These are phyloP conservation scores for Iris macrosiphon DNA, from an alignment of 106 monocot species.

Conservation along the genomic window DNA sequence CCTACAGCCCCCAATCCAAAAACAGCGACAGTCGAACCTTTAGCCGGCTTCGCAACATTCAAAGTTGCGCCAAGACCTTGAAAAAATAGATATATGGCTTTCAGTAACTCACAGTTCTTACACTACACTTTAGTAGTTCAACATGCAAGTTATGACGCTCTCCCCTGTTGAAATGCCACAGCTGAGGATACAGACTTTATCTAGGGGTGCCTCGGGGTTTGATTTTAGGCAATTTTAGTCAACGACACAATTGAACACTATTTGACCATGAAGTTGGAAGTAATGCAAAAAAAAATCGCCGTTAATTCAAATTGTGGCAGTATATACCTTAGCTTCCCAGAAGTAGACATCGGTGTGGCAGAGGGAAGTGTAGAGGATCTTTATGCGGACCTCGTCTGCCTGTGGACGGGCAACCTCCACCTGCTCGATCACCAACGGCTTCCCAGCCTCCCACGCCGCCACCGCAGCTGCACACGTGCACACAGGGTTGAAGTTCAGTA, in stretches of 20 bases:
- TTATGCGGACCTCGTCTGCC: slow-evolving; percentile 20
- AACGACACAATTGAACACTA: slow-evolving; percentile 40
- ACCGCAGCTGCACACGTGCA: slow-evolving; percentile 20
- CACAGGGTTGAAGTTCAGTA: too few relatives aligned
- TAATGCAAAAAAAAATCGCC: neutral
- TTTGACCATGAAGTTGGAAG: slow-evolving; percentile 8
- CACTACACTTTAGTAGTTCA: too few relatives aligned
- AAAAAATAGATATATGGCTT: too few relatives aligned
- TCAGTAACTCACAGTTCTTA: too few relatives aligned
- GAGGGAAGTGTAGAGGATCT: slow-evolving; percentile 17
- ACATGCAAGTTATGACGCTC: neutral
- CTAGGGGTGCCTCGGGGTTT: slow-evolving; percentile 64
- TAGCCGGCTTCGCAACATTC: slow-evolving; percentile 19
- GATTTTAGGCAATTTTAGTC: slow-evolving; percentile 73
- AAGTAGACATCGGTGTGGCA: slow-evolving; percentile 20
- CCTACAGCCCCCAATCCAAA: slow-evolving; percentile 22
- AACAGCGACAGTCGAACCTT: slow-evolving; percentile 16
- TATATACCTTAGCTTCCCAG: slow-evolving; percentile 23
- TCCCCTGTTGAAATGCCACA: slow-evolving; percentile 72
- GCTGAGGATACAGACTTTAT: slow-evolving; percentile 65
- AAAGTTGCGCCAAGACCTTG: slow-evolving; percentile 20
- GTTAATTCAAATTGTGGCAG: neutral
- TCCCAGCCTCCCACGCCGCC: slow-evolving; percentile 22
- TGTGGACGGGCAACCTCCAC: slow-evolving; percentile 18
- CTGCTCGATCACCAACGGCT: slow-evolving; percentile 19